Base-by-base conservation (phyloP, 305 asterid species). In the Plantago rigida region DNA sequence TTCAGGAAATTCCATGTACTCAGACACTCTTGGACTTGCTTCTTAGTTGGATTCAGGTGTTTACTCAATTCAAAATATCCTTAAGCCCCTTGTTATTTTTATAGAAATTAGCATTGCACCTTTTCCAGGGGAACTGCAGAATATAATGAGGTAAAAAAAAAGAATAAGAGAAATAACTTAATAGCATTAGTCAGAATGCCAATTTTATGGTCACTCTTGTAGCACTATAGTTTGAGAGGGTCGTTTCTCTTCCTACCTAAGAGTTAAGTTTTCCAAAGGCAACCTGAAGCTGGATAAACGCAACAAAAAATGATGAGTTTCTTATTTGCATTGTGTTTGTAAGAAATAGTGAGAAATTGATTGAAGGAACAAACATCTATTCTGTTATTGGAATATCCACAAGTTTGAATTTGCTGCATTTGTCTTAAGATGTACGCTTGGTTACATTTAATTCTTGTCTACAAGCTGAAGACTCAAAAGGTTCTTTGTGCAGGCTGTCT, bases 11-110 rank as follows among this genome's bases (percentile, higher is more conserved):
- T 65, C 63, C 84, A 70, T 82, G 76, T 64, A 47, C 81, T 68
- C 71, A 67, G 63, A 75, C 81, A 49, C 82, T 69, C 61, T 64
- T 86, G 78, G 87, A 84, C 68, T 73, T 86, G 87, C 95, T 92
- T 69, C 84, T 92, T 63, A 52, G 82, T 70, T 92, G 99, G 99
- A 75, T 92, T 73, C 88, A 86, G 99, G 99, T 92, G 75, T 63
- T 62, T 47, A 53, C 52, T 58, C 45, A 46, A 50, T 44, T 41
- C 58, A 11, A 11, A 41, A 61, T 14, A 61, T 17, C 59, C 44
- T 69, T 63, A 13, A 45, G 54, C n/a, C 47, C 63, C 60, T 63
- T 39, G 14, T 13, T 59, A 51, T 66, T 64, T 47, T 65, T 53
- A 13, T 67, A 47, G 22, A 10, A 31, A 41, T 46, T 36, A 19